phyloP scores from a whole-genome alignment of 1,139 yeast species.

The Lodderomyces elongisporus region DNA sequence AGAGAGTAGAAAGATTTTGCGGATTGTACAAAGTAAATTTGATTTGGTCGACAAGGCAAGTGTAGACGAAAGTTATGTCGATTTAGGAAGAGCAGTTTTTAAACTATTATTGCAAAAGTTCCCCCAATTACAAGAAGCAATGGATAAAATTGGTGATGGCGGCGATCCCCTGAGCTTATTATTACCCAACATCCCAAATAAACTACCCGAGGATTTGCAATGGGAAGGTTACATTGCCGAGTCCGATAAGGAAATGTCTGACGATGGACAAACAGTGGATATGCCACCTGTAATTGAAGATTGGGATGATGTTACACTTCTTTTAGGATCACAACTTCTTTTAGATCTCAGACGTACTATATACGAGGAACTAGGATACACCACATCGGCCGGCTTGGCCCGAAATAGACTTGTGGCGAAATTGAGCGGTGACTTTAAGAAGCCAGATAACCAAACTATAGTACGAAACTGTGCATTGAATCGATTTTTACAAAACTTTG shows the following conservation, averaged over 20 bases:
- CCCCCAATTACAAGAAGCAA: slow-evolving; percentile 19
- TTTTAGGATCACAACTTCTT: slow-evolving; percentile 62
- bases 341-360: slow-evolving; percentile 51
- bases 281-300: slow-evolving; percentile 31
- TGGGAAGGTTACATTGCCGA: slow-evolving; percentile 27
- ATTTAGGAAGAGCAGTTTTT: slow-evolving; percentile 53
- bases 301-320: slow-evolving; percentile 79
- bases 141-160: slow-evolving; percentile 1
- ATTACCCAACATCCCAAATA: slow-evolving; percentile 51
- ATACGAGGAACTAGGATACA: slow-evolving; percentile 58
- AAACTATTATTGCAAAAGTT: slow-evolving; percentile 19
- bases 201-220: slow-evolving; percentile 26
- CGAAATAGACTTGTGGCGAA: slow-evolving; percentile 76
- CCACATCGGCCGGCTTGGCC: slow-evolving; percentile 87
- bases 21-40: slow-evolving; percentile 50
- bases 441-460: slow-evolving; percentile 85
- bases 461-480: slow-evolving; percentile 47
- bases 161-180: slow-evolving; percentile 16
- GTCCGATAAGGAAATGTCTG: slow-evolving; percentile 12
- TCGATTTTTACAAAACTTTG: slow-evolving; percentile 55
- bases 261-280: slow-evolving; percentile 4
- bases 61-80: slow-evolving; percentile 89
- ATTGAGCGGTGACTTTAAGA: slow-evolving; percentile 78
- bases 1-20: slow-evolving; percentile 75
- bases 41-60: slow-evolving; percentile 87